Conservation (phyloP, 352 stramenopile genomes). For the Lagenidium giganteum region DNA sequence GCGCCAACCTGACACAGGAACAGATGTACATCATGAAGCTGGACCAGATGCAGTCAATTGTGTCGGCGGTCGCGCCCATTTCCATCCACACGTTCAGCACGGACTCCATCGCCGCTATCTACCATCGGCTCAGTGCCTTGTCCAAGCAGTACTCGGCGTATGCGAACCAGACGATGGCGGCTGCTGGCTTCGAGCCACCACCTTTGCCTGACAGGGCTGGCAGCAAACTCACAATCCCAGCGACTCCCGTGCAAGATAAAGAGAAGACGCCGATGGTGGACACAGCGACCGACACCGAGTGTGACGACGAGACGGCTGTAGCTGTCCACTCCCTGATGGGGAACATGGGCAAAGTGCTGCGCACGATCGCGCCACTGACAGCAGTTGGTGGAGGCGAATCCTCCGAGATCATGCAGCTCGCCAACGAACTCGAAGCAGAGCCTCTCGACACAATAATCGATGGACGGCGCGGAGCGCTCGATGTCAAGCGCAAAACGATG, state of each 20-base stretch:
- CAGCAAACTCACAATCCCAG: slow-evolving; percentile 9
- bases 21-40: slow-evolving; percentile 63
- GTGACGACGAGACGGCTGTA: slow-evolving; percentile 21
- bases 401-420: slow-evolving; percentile 48
- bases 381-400: slow-evolving; percentile 19
- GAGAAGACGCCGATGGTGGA: too few relatives aligned
- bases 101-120: slow-evolving; percentile 45
- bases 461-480: too few relatives aligned
- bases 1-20: slow-evolving; percentile 30
- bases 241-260: too few relatives aligned
- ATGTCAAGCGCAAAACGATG: too few relatives aligned
- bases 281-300: background rate
- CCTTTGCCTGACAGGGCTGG: slow-evolving; percentile 1
- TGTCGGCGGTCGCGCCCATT: slow-evolving; percentile 27
- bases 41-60: slow-evolving; percentile 54
- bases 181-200: slow-evolving; percentile 27
- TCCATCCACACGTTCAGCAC: slow-evolving; percentile 45
- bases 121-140: slow-evolving; percentile 36
- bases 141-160: slow-evolving; percentile 37
- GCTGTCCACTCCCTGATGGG: slow-evolving; percentile 35
- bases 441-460: too few relatives aligned
- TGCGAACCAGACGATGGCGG: slow-evolving; percentile 27
- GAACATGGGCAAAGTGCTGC: slow-evolving; percentile 59
- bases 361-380: slow-evolving; percentile 38
- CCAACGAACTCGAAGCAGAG: slow-evolving; percentile 39